Conservation (phyloP, 225 moss, liverwort and hornwort species). For the Polytrichum commune region DNA sequence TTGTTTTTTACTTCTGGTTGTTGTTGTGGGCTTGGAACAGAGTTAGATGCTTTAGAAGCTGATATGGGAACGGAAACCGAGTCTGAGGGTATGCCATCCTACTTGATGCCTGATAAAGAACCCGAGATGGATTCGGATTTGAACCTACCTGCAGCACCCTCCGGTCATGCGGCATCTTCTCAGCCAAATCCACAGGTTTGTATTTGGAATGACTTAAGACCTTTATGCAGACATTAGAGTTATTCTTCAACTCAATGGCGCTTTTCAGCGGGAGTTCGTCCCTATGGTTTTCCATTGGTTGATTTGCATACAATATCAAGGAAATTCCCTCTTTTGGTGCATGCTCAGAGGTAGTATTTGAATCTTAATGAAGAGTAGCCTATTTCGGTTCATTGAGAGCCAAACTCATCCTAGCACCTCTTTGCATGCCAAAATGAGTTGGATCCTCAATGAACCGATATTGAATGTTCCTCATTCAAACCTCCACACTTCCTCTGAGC, state of each 20-base stretch:
- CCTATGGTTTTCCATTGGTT: too few relatives aligned
- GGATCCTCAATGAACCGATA: too few relatives aligned
- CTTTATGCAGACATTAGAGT: too few relatives aligned
- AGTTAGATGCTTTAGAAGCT: constrained; percentile 83
- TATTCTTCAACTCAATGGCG: too few relatives aligned
- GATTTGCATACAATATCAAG: too few relatives aligned
- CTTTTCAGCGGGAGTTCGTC: too few relatives aligned
- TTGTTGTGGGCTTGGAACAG: constrained; percentile 36
- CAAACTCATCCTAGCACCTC: too few relatives aligned
- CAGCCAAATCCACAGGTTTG: constrained; percentile 62
- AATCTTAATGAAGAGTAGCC: not conserved
- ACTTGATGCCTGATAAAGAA: constrained; percentile 84
- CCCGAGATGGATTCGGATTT: constrained; percentile 65
- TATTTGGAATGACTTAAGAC: not conserved
- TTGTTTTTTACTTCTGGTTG: constrained; percentile 9
- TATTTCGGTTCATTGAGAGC: too few relatives aligned
- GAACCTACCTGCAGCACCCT: constrained; percentile 78
- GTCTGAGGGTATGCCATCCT: constrained; percentile 81
- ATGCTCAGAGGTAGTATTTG: not conserved
- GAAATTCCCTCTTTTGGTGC: not conserved
- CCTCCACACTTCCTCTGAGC: too few relatives aligned
- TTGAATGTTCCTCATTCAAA: too few relatives aligned
- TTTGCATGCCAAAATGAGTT: too few relatives aligned
- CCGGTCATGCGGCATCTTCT: constrained; percentile 47
- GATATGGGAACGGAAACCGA: constrained; percentile 93